phyloP scores from a whole-genome alignment of 31 red algal species.

The Odonthalia washingtoniensis region DNA sequence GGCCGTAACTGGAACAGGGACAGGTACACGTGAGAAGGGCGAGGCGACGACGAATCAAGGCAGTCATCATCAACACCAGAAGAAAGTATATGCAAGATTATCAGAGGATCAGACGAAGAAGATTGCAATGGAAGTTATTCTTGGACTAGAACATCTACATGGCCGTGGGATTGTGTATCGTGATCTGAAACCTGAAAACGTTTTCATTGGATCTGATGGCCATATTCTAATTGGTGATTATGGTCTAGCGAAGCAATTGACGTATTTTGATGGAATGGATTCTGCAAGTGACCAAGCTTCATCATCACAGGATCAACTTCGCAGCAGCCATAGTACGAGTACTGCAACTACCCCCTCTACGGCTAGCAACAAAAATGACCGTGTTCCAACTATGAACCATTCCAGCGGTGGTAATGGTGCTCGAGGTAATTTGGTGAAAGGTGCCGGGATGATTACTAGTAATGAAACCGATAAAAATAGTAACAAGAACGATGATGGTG shows the following conservation, averaged over 20 bases:
- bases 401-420: too few species aligned
- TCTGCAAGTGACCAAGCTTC: neutral
- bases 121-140: constrained; percentile 83
- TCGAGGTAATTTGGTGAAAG: too few species aligned
- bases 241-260: constrained; percentile 78
- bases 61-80: neutral
- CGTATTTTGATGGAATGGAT: neutral
- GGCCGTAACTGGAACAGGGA: too few species aligned
- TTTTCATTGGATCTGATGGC: constrained; percentile 82
- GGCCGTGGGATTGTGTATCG: constrained; percentile 84
- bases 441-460: too few species aligned
- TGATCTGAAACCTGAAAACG: constrained; percentile 96
- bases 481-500: neutral
- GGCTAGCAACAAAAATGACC: neutral
- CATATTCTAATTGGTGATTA: constrained; percentile 88
- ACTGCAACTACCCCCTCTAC: neutral
- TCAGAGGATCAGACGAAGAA: constrained; percentile 66
- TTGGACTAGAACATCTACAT: constrained; percentile 95
- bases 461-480: neutral
- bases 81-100: constrained; percentile 32
- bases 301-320: neutral
- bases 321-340: neutral
- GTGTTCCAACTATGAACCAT: neutral
- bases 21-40: neutral
- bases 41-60: neutral